These are phyloP conservation scores for Penicillium expansum DNA, from an alignment of 2,329 filamentous ascomycete genomes.

Conservation along the genomic window DNA sequence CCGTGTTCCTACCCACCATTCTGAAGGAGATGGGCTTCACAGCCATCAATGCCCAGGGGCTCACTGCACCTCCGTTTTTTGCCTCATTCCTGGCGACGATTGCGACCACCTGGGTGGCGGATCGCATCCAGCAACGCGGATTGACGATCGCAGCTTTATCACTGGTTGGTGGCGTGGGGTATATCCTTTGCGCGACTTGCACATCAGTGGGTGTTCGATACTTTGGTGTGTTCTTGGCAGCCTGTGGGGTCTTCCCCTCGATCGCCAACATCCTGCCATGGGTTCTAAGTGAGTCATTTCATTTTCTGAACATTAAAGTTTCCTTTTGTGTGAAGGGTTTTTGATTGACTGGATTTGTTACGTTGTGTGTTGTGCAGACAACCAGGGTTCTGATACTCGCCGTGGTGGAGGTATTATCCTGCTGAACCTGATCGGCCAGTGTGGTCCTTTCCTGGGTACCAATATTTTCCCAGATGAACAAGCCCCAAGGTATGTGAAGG, in stretches of 20 bases:
- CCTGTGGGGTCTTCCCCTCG: slow-evolving; percentile 63
- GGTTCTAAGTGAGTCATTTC: slow-evolving; percentile 50
- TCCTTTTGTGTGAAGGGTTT: neutral
- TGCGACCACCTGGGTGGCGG: slow-evolving; percentile 61
- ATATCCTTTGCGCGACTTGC: slow-evolving; percentile 61
- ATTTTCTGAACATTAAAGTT: neutral
- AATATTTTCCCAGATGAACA: slow-evolving; percentile 58
- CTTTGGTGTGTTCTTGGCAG: slow-evolving; percentile 54
- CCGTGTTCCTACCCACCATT: slow-evolving; percentile 64
- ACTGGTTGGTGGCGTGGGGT: slow-evolving; percentile 59
- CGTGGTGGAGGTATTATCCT: slow-evolving; percentile 65
- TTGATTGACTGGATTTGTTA: neutral
- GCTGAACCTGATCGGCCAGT: slow-evolving; percentile 66
- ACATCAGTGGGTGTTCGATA: slow-evolving; percentile 52
- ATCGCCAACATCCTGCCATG: slow-evolving; percentile 71
- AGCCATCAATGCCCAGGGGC: slow-evolving; percentile 64
- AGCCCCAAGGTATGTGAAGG: slow-evolving; percentile 51
- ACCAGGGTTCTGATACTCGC: slow-evolving; percentile 67
- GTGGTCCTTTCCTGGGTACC: slow-evolving; percentile 62
- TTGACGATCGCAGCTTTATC: slow-evolving; percentile 58
- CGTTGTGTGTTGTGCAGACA: slow-evolving; percentile 47
- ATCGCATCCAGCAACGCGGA: slow-evolving; percentile 63
- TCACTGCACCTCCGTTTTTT: slow-evolving; percentile 70
- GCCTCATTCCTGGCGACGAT: slow-evolving; percentile 64
- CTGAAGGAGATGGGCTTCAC: slow-evolving; percentile 66